phyloP scores from a whole-genome alignment of 2,329 filamentous ascomycete genomes.

The Alternaria consortialis region DNA sequence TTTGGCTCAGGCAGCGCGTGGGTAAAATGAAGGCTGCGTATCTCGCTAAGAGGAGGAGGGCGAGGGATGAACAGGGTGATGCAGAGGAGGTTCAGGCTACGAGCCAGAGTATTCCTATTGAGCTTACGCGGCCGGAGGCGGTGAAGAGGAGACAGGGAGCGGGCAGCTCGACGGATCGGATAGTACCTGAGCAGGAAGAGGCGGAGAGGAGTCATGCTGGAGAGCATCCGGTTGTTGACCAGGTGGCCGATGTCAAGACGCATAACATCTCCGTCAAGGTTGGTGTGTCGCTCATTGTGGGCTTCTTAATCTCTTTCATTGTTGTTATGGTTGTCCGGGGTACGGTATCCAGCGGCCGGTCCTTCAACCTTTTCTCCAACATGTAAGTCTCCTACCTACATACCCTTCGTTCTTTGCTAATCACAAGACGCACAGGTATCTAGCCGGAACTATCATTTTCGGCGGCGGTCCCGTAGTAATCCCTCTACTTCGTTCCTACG shows the following conservation, averaged over 20 bases:
- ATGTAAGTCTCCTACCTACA: constrained; percentile 57
- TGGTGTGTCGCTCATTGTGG: constrained; percentile 49
- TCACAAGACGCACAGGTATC: constrained; percentile 46
- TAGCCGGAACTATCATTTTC: constrained; percentile 70
- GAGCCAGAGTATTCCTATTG: constrained; percentile 21
- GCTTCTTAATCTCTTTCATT: constrained; percentile 67
- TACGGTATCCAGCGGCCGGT: constrained; percentile 54
- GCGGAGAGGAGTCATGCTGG: constrained; percentile 9
- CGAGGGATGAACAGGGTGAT: constrained; percentile 28
- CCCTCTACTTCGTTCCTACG: constrained; percentile 53
- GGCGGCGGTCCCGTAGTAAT: constrained; percentile 58
- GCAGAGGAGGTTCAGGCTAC: constrained; percentile 28
- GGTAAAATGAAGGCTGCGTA: constrained; percentile 40
- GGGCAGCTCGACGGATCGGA: constrained; percentile 29
- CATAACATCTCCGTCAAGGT: constrained; percentile 51
- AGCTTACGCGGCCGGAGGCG: constrained; percentile 28
- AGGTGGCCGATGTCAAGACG: constrained; percentile 34
- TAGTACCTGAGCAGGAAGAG: constrained; percentile 16
- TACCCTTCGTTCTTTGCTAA: not conserved
- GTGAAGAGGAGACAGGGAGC: constrained; percentile 32
- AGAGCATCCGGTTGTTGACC: constrained; percentile 10
- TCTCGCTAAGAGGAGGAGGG: constrained; percentile 26
- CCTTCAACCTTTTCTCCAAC: constrained; percentile 72
- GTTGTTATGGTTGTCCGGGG: constrained; percentile 62
- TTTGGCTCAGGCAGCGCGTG: constrained; percentile 58